Conservation (phyloP, 1,284 basidiomycete species). For the Laetiporus sulphureus region DNA sequence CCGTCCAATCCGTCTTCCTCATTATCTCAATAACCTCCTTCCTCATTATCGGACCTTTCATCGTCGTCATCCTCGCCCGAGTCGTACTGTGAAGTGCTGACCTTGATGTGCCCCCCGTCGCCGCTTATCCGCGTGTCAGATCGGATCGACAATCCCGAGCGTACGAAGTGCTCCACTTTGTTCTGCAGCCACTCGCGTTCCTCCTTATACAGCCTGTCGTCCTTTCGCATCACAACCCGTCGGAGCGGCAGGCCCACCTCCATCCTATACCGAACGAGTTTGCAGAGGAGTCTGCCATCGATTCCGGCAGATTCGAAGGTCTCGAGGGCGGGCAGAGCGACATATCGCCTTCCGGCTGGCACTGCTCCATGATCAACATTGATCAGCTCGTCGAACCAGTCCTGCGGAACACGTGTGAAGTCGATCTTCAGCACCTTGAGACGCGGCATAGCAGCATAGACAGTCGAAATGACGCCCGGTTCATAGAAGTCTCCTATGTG, state of each 20-base stretch:
- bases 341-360: background rate
- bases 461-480: slow-evolving; percentile 25
- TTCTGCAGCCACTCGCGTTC: slow-evolving; percentile 17
- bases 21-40: too few relatives aligned
- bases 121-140: too few relatives aligned
- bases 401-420: slow-evolving; percentile 26
- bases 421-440: slow-evolving; percentile 41
- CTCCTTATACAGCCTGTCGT: slow-evolving; percentile 11
- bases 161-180: slow-evolving; percentile 17
- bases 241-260: slow-evolving; percentile 36
- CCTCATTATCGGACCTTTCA: too few relatives aligned
- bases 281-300: slow-evolving; percentile 32
- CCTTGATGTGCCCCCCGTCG: too few relatives aligned
- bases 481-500: slow-evolving; percentile 39
- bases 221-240: slow-evolving; percentile 34
- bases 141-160: too few relatives aligned
- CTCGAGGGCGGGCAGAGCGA: slow-evolving; percentile 32
- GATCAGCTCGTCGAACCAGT: slow-evolving; percentile 35
- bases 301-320: slow-evolving; percentile 40
- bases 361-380: too few relatives aligned
- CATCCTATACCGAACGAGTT: slow-evolving; percentile 37
- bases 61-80: too few relatives aligned
- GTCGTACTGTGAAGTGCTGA: too few relatives aligned
- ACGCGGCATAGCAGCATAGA: slow-evolving; percentile 30
- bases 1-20: too few relatives aligned